A percentile compares a stretch with the other conserved stretches of the same genome.
phyloP scores from a whole-genome alignment of 2,329 filamentous ascomycete species.

The Talaromyces sp. region DNA sequence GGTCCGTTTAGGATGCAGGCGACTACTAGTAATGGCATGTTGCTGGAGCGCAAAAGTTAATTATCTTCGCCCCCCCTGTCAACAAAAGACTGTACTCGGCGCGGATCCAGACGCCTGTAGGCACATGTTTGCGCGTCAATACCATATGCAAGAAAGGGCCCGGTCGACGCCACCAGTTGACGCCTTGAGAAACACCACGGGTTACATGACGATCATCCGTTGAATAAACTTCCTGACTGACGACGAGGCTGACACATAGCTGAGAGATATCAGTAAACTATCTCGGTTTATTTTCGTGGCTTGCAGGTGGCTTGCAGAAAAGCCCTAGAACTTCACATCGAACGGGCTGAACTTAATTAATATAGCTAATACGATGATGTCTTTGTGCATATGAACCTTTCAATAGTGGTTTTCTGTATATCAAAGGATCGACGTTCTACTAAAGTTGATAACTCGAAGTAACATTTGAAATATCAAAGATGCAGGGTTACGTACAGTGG shows the following conservation, averaged over 20 bases:
- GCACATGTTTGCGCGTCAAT: background rate
- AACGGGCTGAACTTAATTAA: background rate
- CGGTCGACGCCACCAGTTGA: background rate
- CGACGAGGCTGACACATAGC: background rate
- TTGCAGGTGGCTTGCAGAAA: slow-evolving; percentile 7
- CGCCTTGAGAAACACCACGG: background rate
- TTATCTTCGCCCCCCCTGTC: background rate
- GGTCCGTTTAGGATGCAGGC: background rate
- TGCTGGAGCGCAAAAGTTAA: background rate
- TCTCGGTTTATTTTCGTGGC: background rate
- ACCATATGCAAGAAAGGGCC: background rate
- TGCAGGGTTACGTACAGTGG: background rate
- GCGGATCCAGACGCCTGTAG: background rate
- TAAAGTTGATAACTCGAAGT: no score
- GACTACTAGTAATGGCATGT: background rate
- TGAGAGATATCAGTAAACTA: background rate
- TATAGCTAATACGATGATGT: background rate
- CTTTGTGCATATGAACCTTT: background rate
- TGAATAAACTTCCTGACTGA: background rate
- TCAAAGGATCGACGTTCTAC: background rate
- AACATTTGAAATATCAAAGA: no score
- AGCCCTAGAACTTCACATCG: background rate
- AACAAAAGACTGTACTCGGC: background rate
- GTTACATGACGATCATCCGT: background rate
- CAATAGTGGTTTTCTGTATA: background rate